Evolutionary conservation across 305 asterid species (phyloP).

Genomic region (Fraxinus xanthoxyloides): DNA sequence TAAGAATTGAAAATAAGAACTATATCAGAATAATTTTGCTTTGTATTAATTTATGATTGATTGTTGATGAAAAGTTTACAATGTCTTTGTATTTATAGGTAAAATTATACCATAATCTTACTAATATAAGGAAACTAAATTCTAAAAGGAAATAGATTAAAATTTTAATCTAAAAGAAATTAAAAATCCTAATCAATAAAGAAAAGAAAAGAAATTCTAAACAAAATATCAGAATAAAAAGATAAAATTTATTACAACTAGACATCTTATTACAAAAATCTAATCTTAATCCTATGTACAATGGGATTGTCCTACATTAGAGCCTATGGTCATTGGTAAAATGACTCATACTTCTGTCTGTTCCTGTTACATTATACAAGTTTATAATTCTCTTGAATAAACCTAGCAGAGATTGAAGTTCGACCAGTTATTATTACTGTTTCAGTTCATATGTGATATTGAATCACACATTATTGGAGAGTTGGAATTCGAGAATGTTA

Average conservation of each 20-base stretch:
- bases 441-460: not conserved
- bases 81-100: too few relatives aligned
- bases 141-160: too few relatives aligned
- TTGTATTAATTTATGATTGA: too few relatives aligned
- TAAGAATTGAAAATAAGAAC: too few relatives aligned
- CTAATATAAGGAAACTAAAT: too few relatives aligned
- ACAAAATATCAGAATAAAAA: not conserved
- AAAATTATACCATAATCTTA: too few relatives aligned
- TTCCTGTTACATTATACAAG: not conserved
- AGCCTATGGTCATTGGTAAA: not conserved
- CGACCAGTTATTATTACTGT: not conserved
- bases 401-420: not conserved
- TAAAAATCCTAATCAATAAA: too few relatives aligned
- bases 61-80: too few relatives aligned
- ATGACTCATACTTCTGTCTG: not conserved
- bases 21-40: too few relatives aligned
- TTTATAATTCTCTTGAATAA: not conserved
- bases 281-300: too few relatives aligned
- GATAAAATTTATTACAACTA: not conserved
- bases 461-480: not conserved
- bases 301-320: too few relatives aligned
- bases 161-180: not conserved
- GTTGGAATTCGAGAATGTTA: not conserved
- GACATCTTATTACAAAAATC: too few relatives aligned
- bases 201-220: not conserved